Percentiles rank a stretch among this genome's conserved stretches.
Evolutionary conservation across 2,329 filamentous ascomycete species (phyloP).

Genomic region (Dactylellina cionopaga): DNA sequence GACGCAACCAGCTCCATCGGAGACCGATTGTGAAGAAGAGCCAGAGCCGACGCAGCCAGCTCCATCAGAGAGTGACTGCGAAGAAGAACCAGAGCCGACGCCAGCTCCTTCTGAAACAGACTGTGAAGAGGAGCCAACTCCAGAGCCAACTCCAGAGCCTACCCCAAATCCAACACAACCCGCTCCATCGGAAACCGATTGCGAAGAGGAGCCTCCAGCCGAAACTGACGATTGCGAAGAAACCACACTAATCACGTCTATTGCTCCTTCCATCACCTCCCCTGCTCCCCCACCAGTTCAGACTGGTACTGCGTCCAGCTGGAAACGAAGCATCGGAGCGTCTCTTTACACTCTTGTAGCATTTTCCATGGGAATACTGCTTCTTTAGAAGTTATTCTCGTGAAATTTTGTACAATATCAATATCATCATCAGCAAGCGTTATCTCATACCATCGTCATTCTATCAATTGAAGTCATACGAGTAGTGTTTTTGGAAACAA

Average conservation of each 20-base stretch:
- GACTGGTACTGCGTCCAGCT: conserved; percentile 39
- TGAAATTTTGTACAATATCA: conserved; percentile 40
- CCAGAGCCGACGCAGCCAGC: not conserved
- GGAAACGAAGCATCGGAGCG: conserved; percentile 6
- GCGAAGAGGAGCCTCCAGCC: conserved; percentile 28
- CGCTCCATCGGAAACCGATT: conserved; percentile 4
- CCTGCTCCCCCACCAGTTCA: conserved; percentile 16
- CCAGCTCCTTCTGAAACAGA: not conserved
- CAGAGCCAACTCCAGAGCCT: conserved; percentile 6
- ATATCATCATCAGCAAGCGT: not conserved
- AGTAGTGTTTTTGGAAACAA: not conserved
- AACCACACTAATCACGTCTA: conserved; percentile 32
- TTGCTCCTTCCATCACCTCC: conserved; percentile 11
- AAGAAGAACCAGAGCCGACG: conserved; percentile 10
- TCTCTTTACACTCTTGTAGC: conserved; percentile 33
- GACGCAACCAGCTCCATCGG: not conserved
- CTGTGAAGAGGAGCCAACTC: not conserved
- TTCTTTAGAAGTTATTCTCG: conserved; percentile 27
- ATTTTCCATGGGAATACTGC: conserved; percentile 19
- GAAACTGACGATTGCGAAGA: conserved; percentile 26
- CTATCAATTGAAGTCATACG: conserved; percentile 16
- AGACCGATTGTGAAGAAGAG: not conserved
- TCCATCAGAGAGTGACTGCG: conserved; percentile 22
- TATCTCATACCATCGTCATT: not conserved
- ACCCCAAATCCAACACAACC: conserved; percentile 5